Evolutionary conservation across 1,139 yeast species (phyloP).

Genomic region (Taiozyma sp.): DNA sequence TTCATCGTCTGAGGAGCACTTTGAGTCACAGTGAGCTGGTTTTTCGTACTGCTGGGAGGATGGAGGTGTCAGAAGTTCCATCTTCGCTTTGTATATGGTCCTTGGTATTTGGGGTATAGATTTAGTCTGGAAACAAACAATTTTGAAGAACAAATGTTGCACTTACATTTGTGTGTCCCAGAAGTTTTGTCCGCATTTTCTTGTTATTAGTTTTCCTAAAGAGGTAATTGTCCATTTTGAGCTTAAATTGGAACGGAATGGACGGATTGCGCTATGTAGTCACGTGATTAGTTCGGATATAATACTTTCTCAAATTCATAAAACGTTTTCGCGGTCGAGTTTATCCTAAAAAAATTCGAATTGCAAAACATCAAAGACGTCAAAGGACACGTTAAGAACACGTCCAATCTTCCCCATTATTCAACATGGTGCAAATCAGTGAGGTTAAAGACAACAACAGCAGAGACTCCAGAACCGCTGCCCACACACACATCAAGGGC

Average conservation of each 20-base stretch:
- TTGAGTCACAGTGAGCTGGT: not conserved
- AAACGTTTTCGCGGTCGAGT: not conserved
- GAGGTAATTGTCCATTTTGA: slow-evolving; percentile 9
- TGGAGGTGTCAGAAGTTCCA: slow-evolving; percentile 22
- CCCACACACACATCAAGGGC: slow-evolving; percentile 96
- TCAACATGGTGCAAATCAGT: slow-evolving; percentile 77
- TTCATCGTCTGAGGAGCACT: not conserved
- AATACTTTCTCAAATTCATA: not conserved
- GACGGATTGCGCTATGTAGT: not conserved
- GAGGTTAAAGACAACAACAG: slow-evolving; percentile 60
- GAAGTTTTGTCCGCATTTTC: not conserved
- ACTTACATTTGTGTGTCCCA: not conserved
- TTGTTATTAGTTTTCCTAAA: slow-evolving; percentile 19
- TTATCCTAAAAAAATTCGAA: not conserved
- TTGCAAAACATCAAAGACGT: not conserved
- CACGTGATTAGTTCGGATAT: not conserved
- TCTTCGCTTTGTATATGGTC: slow-evolving; percentile 1
- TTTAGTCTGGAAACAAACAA: not conserved
- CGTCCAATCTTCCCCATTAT: not conserved
- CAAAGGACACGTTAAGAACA: not conserved
- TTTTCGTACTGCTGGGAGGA: slow-evolving; percentile 19
- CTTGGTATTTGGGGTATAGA: not conserved
- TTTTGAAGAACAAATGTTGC: not conserved
- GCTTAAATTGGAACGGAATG: not conserved
- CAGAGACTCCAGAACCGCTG: slow-evolving; percentile 70